These are phyloP conservation scores for Bretschneidera sinensis DNA, from an alignment of 345 rosid species.

Conservation along the genomic window DNA sequence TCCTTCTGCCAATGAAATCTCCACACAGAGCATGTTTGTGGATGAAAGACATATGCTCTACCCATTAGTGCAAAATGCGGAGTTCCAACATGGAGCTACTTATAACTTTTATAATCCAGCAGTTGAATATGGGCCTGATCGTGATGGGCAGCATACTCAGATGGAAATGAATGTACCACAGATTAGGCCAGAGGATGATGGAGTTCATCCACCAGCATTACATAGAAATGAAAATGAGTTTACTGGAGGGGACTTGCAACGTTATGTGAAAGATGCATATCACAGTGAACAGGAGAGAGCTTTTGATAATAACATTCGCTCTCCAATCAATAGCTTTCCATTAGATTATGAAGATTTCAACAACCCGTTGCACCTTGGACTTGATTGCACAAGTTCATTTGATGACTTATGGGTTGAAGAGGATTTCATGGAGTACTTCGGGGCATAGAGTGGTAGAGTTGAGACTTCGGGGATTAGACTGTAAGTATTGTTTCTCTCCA, in stretches of 20 bases:
- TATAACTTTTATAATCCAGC: slow-evolving; percentile 43
- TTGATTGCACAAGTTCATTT: slow-evolving; percentile 18
- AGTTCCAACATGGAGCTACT: slow-evolving; percentile 37
- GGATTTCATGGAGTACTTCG: slow-evolving; percentile 32
- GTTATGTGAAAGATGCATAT: slow-evolving; percentile 35
- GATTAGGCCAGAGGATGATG: slow-evolving; percentile 33
- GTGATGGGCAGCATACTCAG: slow-evolving; percentile 37
- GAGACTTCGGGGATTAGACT: slow-evolving; percentile 22
- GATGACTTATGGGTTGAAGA: slow-evolving; percentile 30
- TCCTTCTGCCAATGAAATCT: slow-evolving; percentile 35
- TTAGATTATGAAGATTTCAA: slow-evolving; percentile 35
- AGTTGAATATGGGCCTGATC: slow-evolving; percentile 38
- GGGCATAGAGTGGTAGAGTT: slow-evolving; percentile 30
- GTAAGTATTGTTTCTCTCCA: slow-evolving; percentile 19
- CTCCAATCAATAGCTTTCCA: slow-evolving; percentile 46
- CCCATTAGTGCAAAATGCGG: slow-evolving; percentile 41
- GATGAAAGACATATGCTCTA: slow-evolving; percentile 55
- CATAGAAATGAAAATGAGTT: slow-evolving; percentile 40
- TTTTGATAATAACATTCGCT: slow-evolving; percentile 49
- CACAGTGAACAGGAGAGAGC: slow-evolving; percentile 53
- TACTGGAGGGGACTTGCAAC: slow-evolving; percentile 34
- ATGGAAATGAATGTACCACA: slow-evolving; percentile 33
- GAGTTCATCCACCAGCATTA: slow-evolving; percentile 25
- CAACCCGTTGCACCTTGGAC: slow-evolving; percentile 29
- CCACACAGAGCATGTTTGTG: slow-evolving; percentile 43